Conservation (phyloP, 805 yeast genomes). For the Candida railenensis region DNA sequence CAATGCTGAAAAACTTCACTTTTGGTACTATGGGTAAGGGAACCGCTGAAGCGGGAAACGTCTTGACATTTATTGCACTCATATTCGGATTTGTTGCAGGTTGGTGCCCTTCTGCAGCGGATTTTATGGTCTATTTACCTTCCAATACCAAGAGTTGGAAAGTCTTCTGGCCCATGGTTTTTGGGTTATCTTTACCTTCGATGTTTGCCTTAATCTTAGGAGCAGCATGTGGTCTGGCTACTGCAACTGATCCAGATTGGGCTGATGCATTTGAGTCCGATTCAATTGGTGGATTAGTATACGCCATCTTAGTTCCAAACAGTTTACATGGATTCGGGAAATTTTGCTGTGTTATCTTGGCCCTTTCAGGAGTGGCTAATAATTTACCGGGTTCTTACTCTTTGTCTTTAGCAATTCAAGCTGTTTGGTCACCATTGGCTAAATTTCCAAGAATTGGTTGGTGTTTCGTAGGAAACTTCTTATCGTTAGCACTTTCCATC, state of each 20-base stretch:
- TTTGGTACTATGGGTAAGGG: constrained; percentile 28
- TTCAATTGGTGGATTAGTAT: constrained; percentile 34
- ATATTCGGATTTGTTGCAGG: constrained; percentile 34
- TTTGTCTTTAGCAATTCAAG: constrained; percentile 27
- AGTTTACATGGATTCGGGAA: constrained; percentile 30
- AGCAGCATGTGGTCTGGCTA: constrained; percentile 31
- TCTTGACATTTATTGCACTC: constrained; percentile 24
- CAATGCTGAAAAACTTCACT: constrained; percentile 22
- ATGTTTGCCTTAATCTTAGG: constrained; percentile 30
- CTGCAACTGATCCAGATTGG: constrained; percentile 25
- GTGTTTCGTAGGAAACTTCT: constrained; percentile 30
- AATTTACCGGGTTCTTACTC: constrained; percentile 36
- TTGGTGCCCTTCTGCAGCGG: constrained; percentile 34
- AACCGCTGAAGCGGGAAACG: constrained; percentile 25
- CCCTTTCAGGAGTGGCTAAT: constrained; percentile 29
- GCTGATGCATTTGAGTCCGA: constrained; percentile 22
- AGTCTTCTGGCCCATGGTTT: constrained; percentile 24
- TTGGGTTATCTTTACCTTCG: constrained; percentile 26
- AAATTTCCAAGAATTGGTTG: constrained; percentile 32
- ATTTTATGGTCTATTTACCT: constrained; percentile 33
- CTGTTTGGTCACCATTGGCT: constrained; percentile 30
- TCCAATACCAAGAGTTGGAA: constrained; percentile 25
- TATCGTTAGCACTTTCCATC: constrained; percentile 30
- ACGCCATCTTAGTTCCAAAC: constrained; percentile 26
- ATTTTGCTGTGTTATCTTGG: constrained; percentile 30